Percentiles rank a stretch among this genome's conserved stretches.
Conservation (phyloP, 495 filamentous ascomycete genomes). For the Xylaria curta region DNA sequence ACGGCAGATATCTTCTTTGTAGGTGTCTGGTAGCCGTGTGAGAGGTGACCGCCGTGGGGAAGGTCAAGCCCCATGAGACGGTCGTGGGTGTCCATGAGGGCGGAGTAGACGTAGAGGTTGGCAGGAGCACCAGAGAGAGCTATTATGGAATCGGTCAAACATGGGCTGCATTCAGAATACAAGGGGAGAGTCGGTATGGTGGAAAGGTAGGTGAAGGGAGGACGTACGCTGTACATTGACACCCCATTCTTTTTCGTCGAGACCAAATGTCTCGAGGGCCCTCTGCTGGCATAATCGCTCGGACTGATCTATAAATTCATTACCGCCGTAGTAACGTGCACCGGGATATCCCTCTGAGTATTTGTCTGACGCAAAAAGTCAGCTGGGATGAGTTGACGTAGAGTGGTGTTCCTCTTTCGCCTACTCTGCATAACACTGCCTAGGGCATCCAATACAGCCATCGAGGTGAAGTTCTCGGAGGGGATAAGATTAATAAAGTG, state of each 20-base stretch:
- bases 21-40: conserved; percentile 96
- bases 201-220: conserved; percentile 3
- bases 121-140: conserved; percentile 95
- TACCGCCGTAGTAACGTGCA: conserved; percentile 95
- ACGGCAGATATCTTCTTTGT: conserved; percentile 98
- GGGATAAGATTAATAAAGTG: conserved; percentile 99
- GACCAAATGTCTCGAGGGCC: conserved; percentile 83
- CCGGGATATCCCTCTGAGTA: conserved; percentile 99
- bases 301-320: conserved; percentile 91
- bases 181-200: background rate
- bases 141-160: conserved; percentile 43
- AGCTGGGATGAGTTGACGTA: conserved; percentile 15
- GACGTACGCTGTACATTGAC: conserved; percentile 92
- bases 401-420: conserved; percentile 33
- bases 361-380: conserved; percentile 69
- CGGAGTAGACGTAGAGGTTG: conserved; percentile 95
- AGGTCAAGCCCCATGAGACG: conserved; percentile 97
- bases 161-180: background rate
- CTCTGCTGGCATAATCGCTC: conserved; percentile 89
- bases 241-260: conserved; percentile 89
- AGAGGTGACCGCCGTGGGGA: conserved; percentile 94
- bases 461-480: conserved; percentile 98
- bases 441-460: conserved; percentile 93
- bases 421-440: conserved; percentile 98
- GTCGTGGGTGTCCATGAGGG: conserved; percentile 88